Evolutionary conservation across 805 yeast species (phyloP).

Genomic region (Starmerella lactis-condensi): DNA sequence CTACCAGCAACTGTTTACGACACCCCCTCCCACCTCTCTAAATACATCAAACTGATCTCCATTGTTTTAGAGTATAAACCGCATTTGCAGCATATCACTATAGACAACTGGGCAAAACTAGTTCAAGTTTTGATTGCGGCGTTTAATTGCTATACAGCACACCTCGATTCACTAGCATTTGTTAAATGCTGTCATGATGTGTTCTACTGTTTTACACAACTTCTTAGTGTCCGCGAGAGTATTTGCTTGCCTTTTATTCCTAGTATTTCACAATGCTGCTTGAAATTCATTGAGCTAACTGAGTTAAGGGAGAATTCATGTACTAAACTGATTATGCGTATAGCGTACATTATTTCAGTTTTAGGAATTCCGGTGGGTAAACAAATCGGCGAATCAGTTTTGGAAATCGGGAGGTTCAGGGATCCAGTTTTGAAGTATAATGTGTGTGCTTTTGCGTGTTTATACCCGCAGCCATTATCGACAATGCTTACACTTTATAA

Average conservation of each 20-base stretch:
- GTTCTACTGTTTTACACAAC: conserved; percentile 1
- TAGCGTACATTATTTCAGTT: conserved; percentile 1
- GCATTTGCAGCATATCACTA: conserved; percentile 8
- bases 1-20: not conserved
- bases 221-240: conserved; percentile 2
- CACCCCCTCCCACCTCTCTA: conserved; percentile 3
- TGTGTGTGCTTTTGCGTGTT: conserved; percentile 5
- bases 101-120: conserved; percentile 3
- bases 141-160: not conserved
- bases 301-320: conserved; percentile 8
- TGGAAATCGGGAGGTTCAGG: conserved; percentile 3
- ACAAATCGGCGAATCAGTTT: conserved; percentile 1
- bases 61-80: conserved; percentile 1
- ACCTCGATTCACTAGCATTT: not conserved
- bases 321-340: conserved; percentile 8
- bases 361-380: not conserved
- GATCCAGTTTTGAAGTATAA: conserved; percentile 4
- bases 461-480: conserved; percentile 2
- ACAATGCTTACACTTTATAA: not conserved
- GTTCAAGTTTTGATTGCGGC: conserved; percentile 3
- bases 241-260: not conserved
- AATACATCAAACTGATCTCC: conserved; percentile 3
- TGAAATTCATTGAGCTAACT: conserved; percentile 1
- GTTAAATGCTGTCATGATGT: conserved; percentile 1
- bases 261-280: conserved; percentile 1